Evolutionary conservation across 2,329 filamentous ascomycete genomes (phyloP).

Genomic region (Salinomyces thailandicus): DNA sequence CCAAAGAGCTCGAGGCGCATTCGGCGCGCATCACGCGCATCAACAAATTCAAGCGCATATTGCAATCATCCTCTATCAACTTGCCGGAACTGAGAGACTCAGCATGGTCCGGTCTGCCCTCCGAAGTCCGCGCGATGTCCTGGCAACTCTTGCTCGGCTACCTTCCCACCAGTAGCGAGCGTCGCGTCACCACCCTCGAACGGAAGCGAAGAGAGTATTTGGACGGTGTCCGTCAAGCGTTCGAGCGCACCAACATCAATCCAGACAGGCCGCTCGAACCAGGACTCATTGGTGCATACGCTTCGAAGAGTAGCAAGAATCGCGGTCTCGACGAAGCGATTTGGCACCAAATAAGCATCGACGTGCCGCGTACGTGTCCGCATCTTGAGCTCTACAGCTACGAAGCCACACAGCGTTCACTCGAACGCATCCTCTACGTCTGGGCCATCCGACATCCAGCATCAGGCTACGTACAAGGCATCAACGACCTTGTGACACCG

Average conservation of each 20-base stretch:
- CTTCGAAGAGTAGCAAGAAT: conserved; percentile 48
- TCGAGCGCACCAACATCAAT: conserved; percentile 43
- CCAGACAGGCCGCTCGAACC: conserved; percentile 35
- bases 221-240: conserved; percentile 68
- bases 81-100: conserved; percentile 71
- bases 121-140: conserved; percentile 96
- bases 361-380: conserved; percentile 90
- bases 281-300: conserved; percentile 41
- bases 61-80: conserved; percentile 84
- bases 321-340: conserved; percentile 89
- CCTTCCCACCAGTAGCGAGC: conserved; percentile 89
- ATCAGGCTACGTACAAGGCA: conserved; percentile 95
- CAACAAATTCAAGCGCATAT: conserved; percentile 94
- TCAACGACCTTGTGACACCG: conserved; percentile 94
- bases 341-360: conserved; percentile 99
- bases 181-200: conserved; percentile 79
- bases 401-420: conserved; percentile 84
- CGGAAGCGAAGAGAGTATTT: conserved; percentile 93
- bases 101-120: conserved; percentile 89
- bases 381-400: conserved; percentile 92
- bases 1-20: conserved; percentile 77
- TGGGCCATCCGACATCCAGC: conserved; percentile 97
- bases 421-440: conserved; percentile 91
- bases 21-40: conserved; percentile 84
- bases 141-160: conserved; percentile 96